A percentile compares a stretch with the other conserved stretches of the same genome.
Evolutionary conservation across 129 eudicot species (phyloP).

Genomic region (Saposhnikovia divaricata): DNA sequence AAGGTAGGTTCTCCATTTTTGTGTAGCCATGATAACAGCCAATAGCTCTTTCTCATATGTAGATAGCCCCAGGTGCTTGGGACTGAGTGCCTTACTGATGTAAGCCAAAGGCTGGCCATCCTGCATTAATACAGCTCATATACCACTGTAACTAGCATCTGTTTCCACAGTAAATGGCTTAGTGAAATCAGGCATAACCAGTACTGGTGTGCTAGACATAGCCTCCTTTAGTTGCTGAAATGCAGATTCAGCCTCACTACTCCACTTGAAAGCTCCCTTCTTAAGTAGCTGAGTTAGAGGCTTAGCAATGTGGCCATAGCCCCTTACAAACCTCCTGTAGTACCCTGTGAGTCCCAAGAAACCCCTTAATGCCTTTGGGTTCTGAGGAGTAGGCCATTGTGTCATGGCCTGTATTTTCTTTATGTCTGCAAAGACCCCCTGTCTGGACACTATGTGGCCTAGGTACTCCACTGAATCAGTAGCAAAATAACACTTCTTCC

Average conservation of each 20-base stretch:
- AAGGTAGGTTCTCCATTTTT: no score
- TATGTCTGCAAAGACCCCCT: background rate
- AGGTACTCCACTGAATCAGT: fast-evolving
- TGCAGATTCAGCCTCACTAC: background rate
- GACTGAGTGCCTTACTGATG: no score
- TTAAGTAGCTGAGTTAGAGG: background rate
- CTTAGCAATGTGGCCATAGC: background rate
- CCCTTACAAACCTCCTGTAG: background rate
- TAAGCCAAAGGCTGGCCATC: no score
- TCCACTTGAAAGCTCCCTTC: no score
- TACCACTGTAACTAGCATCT: background rate
- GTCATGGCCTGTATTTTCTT: background rate
- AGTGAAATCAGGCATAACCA: background rate
- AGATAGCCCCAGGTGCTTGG: no score
- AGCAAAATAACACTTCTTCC: background rate
- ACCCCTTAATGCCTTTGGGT: background rate
- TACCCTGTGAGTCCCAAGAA: background rate
- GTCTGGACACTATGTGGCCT: background rate
- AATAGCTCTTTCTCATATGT: no score
- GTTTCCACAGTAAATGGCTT: background rate
- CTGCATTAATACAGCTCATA: no score
- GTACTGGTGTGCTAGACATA: background rate
- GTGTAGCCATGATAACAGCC: no score
- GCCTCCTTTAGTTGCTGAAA: background rate
- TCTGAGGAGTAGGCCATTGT: background rate